These are phyloP conservation scores for Isoetes taiwanensis DNA, from an alignment of 75 land plant species.

Conservation along the genomic window DNA sequence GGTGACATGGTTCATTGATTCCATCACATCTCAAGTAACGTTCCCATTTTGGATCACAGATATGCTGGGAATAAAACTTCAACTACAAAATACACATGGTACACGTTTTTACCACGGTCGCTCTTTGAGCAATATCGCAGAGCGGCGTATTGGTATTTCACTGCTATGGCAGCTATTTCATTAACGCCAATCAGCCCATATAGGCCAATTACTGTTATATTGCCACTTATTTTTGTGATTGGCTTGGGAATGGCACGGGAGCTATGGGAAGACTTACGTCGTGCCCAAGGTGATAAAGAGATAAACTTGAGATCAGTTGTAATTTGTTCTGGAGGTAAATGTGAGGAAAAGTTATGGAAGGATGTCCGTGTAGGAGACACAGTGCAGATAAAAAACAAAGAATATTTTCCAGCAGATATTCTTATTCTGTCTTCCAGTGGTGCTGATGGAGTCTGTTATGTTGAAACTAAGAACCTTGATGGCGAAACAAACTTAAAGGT, in stretches of 20 bases:
- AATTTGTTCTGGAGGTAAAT: conserved; percentile 20
- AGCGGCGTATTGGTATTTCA: conserved; percentile 7
- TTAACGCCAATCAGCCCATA: conserved; percentile 3
- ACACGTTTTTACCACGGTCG: neutral
- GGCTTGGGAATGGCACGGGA: neutral
- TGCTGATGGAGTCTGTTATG: conserved; percentile 14
- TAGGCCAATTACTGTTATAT: neutral
- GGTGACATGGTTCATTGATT: neutral
- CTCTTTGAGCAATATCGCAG: conserved; percentile 1
- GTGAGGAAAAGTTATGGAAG: conserved; percentile 20
- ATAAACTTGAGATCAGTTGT: too few relatives aligned
- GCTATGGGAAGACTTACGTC: conserved; percentile 5
- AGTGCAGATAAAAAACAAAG: conserved; percentile 30
- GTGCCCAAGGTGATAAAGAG: conserved; percentile 3
- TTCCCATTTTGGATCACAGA: neutral
- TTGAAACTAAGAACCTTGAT: conserved; percentile 17
- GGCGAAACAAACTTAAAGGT: conserved; percentile 23
- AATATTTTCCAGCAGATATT: conserved; percentile 37
- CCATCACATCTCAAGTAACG: neutral
- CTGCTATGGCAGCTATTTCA: neutral
- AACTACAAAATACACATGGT: conserved; percentile 6
- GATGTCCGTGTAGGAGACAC: conserved; percentile 31
- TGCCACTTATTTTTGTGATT: neutral
- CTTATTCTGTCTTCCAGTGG: conserved; percentile 29
- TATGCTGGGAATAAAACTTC: neutral